These are phyloP conservation scores for Leccinellum albellum DNA, from an alignment of 768 basidiomycete species.

Conservation along the genomic window DNA sequence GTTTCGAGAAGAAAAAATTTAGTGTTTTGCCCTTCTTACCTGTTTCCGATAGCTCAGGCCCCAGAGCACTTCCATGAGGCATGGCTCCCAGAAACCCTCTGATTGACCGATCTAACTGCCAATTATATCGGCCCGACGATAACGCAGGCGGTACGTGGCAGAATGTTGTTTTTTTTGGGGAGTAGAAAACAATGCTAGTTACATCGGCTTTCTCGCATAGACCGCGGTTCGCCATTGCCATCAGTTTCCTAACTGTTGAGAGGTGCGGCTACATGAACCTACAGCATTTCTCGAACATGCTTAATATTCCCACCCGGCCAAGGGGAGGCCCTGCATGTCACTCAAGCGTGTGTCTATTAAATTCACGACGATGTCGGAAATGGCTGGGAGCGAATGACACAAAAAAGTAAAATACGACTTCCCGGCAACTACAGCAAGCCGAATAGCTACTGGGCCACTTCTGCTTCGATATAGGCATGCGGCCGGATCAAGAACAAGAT, in stretches of 20 bases:
- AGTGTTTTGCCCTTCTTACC: neutral
- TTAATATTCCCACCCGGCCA: neutral
- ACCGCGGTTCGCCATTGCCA: neutral
- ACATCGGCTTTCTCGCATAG: neutral
- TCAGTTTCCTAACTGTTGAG: neutral
- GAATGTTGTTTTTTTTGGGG: neutral
- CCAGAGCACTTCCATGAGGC: conserved; percentile 7
- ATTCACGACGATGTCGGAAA: neutral
- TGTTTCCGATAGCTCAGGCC: conserved; percentile 7
- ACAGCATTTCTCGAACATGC: neutral
- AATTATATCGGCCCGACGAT: neutral
- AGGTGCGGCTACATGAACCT: neutral
- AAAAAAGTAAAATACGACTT: neutral
- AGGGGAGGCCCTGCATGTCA: neutral
- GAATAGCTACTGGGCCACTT: neutral
- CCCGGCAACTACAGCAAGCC: neutral
- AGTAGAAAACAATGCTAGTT: neutral
- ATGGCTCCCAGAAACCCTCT: neutral
- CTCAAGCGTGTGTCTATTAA: neutral
- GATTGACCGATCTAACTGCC: neutral
- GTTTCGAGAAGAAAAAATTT: conserved; percentile 6
- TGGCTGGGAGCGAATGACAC: neutral
- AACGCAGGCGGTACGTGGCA: neutral
- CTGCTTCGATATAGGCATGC: neutral
- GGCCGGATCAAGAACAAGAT: neutral